Base-by-base conservation (phyloP, 768 basidiomycete species). In the Hydnomerulius pinastri region DNA sequence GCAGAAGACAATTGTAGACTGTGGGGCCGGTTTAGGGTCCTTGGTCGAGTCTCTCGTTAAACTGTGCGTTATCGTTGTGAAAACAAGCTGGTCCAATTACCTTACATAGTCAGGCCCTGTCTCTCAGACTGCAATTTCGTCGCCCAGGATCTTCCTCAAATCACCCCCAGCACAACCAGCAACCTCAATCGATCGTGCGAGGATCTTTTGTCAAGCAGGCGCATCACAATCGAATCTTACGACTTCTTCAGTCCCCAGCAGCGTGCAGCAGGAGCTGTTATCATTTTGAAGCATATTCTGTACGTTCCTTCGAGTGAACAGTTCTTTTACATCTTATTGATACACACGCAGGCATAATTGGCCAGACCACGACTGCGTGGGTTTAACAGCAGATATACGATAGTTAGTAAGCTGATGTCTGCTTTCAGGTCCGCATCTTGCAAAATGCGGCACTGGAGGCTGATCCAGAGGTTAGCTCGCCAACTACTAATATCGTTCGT, bases 21-120 rank as follows among this genome's bases (percentile, higher is more conserved):
- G 72, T 25, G 73, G 73, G 51, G 72, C 72, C 23, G 73, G 71
- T 4, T 71, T 73, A 60, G 72, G 73, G 36, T 71, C 69, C 10
- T 62, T 74, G 10, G 69, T 67, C 48, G 69, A 69, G 48, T 71
- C 71, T 18, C 69, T 74, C 28, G 73, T 71, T n/a, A 60, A 53
- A 30, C 69, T 64, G 72, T 74, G 52, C 17, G 33, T 36, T 62
- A 48, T 24, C 7, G 20, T 33, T 25, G 15, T 46, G 1, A 36
- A 20, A 27, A 6, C 17, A 30, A 10, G 30, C 3, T 33, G 30
- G n/a, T 17, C 6, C 29, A 17, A 5, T 35, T 13, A 12, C 33
- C 33, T 35, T 4, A 13, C 17, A 21, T 17, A 7, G 5, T 18
- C 28, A 35, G 33, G 13, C 43, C 4, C 18, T 29, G 44, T 20